Conservation (phyloP, 352 stramenopile genomes). For the Globisporangium polare region DNA sequence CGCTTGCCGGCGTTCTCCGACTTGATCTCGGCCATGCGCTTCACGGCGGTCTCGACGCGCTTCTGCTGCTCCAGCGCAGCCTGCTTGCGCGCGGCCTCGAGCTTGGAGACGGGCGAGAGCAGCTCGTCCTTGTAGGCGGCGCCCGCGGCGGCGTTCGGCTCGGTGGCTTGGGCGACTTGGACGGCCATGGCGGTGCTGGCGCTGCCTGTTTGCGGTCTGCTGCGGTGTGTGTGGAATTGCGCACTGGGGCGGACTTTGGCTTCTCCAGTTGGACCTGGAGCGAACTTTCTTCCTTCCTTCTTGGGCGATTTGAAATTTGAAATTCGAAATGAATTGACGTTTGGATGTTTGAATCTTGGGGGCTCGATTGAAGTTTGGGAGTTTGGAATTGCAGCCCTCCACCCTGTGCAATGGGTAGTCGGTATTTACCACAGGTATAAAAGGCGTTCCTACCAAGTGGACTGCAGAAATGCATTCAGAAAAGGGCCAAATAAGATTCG, state of each 20-base stretch:
- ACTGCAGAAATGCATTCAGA: background rate
- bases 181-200: slow-evolving; percentile 38
- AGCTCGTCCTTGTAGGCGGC: slow-evolving; percentile 40
- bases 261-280: slow-evolving; percentile 12
- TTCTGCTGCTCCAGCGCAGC: slow-evolving; percentile 64
- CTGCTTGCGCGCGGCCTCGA: slow-evolving; percentile 57
- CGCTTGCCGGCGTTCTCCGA: slow-evolving; percentile 58
- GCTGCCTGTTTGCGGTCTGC: slow-evolving; percentile 8
- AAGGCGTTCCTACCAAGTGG: too few species aligned
- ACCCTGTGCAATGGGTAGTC: background rate
- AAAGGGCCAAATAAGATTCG: background rate
- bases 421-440: too few species aligned
- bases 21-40: slow-evolving; percentile 47
- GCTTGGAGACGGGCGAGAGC: slow-evolving; percentile 71
- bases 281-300: background rate
- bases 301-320: slow-evolving; percentile 4
- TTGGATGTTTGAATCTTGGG: slow-evolving; percentile 17
- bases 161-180: slow-evolving; percentile 57
- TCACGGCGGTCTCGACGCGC: slow-evolving; percentile 56
- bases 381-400: background rate
- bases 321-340: slow-evolving; percentile 13
- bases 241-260: background rate
- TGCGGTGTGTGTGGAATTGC: background rate
- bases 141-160: slow-evolving; percentile 23
- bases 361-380: slow-evolving; percentile 1